Evolutionary conservation across 768 basidiomycete species (phyloP).

Genomic region (Podaxis rugospora): DNA sequence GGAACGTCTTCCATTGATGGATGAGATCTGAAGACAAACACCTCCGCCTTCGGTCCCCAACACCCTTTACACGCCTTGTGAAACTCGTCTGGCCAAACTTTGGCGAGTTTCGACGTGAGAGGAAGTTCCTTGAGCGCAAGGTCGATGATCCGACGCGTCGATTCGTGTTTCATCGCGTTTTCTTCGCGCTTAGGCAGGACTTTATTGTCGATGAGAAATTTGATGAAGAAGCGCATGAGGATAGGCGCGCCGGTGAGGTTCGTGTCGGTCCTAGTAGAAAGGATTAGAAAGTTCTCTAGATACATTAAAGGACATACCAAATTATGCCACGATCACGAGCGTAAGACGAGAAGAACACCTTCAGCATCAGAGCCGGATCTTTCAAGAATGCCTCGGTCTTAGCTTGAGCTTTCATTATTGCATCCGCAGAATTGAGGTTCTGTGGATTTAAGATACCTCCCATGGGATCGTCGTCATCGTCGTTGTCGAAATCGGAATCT

Average conservation of each 20-base stretch:
- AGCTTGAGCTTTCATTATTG: constrained; percentile 2
- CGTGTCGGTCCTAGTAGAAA: constrained; percentile 30
- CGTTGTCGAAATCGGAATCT: background rate
- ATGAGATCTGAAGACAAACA: constrained; percentile 20
- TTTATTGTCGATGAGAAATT: constrained; percentile 39
- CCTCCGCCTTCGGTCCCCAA: constrained; percentile 45
- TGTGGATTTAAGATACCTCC: constrained; percentile 1
- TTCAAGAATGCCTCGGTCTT: constrained; percentile 46
- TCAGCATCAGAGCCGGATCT: constrained; percentile 54
- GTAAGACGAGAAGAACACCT: constrained; percentile 67
- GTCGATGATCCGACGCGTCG: constrained; percentile 42
- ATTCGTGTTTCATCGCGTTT: constrained; percentile 34
- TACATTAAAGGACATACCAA: constrained; percentile 41
- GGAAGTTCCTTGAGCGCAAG: constrained; percentile 48
- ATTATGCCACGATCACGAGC: constrained; percentile 65
- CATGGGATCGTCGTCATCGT: constrained; percentile 5
- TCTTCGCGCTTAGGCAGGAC: constrained; percentile 25
- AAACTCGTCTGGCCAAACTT: constrained; percentile 45
- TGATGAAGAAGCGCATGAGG: constrained; percentile 39
- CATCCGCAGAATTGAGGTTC: background rate
- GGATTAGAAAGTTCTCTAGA: background rate
- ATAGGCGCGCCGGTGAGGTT: constrained; percentile 39
- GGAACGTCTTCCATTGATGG: background rate
- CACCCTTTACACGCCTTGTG: constrained; percentile 42
- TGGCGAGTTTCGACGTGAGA: constrained; percentile 40